Evolutionary conservation across 805 yeast species (phyloP).

Genomic region (Teunomyces gatunensis): DNA sequence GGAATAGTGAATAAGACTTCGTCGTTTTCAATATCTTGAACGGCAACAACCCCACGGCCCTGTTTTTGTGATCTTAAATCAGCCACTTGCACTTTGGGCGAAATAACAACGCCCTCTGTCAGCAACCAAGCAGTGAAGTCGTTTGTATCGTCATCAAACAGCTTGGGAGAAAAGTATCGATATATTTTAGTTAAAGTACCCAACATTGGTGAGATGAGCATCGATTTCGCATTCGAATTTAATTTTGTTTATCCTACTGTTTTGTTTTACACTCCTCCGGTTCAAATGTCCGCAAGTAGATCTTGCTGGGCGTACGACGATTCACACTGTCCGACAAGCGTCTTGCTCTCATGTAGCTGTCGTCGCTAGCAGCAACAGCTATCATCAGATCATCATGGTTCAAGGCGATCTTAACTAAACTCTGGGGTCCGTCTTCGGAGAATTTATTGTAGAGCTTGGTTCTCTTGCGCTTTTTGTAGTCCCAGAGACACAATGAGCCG

Average conservation of each 20-base stretch:
- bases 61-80: conserved; percentile 60
- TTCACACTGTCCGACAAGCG: conserved; percentile 11
- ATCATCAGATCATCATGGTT: conserved; percentile 17
- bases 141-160: conserved; percentile 1
- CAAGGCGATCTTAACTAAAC: conserved; percentile 23
- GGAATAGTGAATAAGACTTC: conserved; percentile 74
- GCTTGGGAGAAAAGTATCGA: background rate
- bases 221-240: background rate
- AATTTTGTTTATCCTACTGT: background rate
- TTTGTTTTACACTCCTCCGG: conserved; percentile 1
- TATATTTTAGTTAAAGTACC: conserved; percentile 1
- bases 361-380: conserved; percentile 44
- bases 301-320: conserved; percentile 8
- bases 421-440: conserved; percentile 14
- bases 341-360: conserved; percentile 32
- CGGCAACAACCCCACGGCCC: conserved; percentile 79
- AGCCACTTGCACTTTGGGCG: conserved; percentile 54
- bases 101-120: conserved; percentile 40
- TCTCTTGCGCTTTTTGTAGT: conserved; percentile 42
- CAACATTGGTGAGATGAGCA: conserved; percentile 3
- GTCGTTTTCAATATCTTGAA: conserved; percentile 54
- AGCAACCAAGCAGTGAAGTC: conserved; percentile 26
- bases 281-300: conserved; percentile 8
- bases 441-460: conserved; percentile 40
- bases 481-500: conserved; percentile 51